Evolutionary conservation across 768 basidiomycete species (phyloP), one percentile per base, ranked within the genome.

Genomic region (Suillus brevipes): DNA sequence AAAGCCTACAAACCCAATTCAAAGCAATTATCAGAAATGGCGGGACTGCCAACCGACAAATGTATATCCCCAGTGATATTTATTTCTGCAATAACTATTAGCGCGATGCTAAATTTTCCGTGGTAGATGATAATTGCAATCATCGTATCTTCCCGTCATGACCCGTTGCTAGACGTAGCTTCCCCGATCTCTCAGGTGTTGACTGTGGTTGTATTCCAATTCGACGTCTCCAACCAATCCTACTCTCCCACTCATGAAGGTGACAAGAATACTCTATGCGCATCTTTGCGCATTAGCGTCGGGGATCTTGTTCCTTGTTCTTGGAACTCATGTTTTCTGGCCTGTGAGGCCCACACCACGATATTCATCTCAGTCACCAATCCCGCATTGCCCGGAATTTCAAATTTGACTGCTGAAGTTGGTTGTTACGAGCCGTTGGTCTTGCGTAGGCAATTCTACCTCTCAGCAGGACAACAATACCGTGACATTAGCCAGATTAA

Each of bases 361-460:
- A 23, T 47, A 10, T 23, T 23, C 12, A 4, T 47, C 45, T 13
- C 45, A 1, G 42, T 43, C 42, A 43, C 5, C 10, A 23, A 28
- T n/a, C 45, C 12, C 45, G 28, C 28, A 28, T 28, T 28, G 28
- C 28, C 28, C 3, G 28, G 28, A 28, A 28, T 28, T 28, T 28
- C 28, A 28, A 28, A 28, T 28, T 28, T 14, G 38, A 38, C 4
- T 40, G 40, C 5, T 40, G 40, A 13, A 40, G 14, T 10, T 8
- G 47, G 4, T 47, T 23, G n/a, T 47, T 23, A 4, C 5, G 5
- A 13, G 45, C 12, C 16, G 74, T 67, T 67, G 23, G 68, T 79
- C 42, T 68, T 74, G 61, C 61, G 73, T 72, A 57, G 42, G 69
- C 45, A 12, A 12, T 28, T 50, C 12, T 50, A 25, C 38, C 16